Base-by-base conservation (phyloP, 1,139 yeast genomes). In the Geotrichum restrictum region DNA sequence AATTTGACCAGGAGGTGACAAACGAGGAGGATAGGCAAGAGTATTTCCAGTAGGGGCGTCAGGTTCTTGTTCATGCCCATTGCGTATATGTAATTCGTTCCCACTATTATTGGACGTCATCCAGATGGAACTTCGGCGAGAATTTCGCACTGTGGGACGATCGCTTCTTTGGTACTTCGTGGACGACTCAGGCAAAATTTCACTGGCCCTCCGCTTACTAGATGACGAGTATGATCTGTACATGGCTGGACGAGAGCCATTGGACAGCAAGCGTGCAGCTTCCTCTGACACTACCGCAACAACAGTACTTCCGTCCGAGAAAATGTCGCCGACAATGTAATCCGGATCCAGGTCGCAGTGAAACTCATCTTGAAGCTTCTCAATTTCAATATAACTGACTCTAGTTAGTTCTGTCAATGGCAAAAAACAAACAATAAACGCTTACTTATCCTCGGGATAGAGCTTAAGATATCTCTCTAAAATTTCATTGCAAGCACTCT, bases 261-360 rank as follows among this genome's bases (percentile, higher is more conserved):
- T 32, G 21, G 29, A 36, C 16, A 45, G 47, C 11, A 13, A 10
- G 24, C 31, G 36, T 13, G 29, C 7, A 14, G 36, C 29, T 14
- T 32, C 24, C 2, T 18, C 36, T n/a, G 46, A 32, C 32, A 45
- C 32, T 7, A 53, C 47, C 6, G 50, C 56, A 42, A 62, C 42
- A 22, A 85, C 73, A 2, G 78, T 67, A 57, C 80, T 83, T 41
- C 79, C 81, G 27, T 74, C 71, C 32, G 70, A 74, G 62, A 86
- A 83, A 6, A 85, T 82, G 59, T 84, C 88, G 7, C 76, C 76
- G 0, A 82, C 83, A 3, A 67, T 57, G 60, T 81, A 86, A 55
- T 85, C 95, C 0, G 89, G 88, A 65, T 86, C 95, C 59, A 87
- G 69, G 64, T 87, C 95, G 61, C 89, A 85, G 56, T 75, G 75